Base-by-base conservation (phyloP, 345 rosid species). In the Turritis glabra region DNA sequence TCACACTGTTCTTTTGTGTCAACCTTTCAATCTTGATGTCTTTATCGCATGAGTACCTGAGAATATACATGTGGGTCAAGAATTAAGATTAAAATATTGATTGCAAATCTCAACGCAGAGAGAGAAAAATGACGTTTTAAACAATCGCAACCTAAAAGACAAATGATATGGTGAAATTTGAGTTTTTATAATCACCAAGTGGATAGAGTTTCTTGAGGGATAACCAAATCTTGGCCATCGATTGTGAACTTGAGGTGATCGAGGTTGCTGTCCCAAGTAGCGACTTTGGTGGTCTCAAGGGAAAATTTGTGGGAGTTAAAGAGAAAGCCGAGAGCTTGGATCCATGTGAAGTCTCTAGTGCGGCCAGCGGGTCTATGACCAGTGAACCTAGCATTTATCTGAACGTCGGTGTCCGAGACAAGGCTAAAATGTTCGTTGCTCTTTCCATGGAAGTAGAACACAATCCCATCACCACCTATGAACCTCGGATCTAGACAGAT, bases 181-280 rank as follows among this genome's bases (percentile, higher is more conserved):
- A 7, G 21, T n/a, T 43, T 46, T 7, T 30, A 46, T 33, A 9
- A 5, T 52, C 37, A 37, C 91, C 93, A 90, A 1, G 75, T 62
- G 43, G 88, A 86, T 58, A 77, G 71, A 17, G 60, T 61, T 23
- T 82, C 82, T 75, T 85, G 85, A 0, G 80, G 81, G 57, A 86
- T 26, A 40, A 27, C 54, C 9, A 84, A 35, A 8, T 82, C 85
- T 27, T 83, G 71, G 6, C 85, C 85, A n/a, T 85, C 80, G 78
- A 83, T 79, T 12, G 82, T 32, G 80, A 88, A 83, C 61, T 58
- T 90, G 37, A 90, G 76, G 67, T 85, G 86, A 76, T 86, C 91
- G 4, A 76, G 27, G 19, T 81, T 78, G 15, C 59, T 26, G 53
- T 83, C 82, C 96, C 96, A 88, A 12, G 69, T 74, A 18, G 80